Evolutionary conservation across 1,284 basidiomycete species (phyloP).

Genomic region (Cryptococcus depauperatus): DNA sequence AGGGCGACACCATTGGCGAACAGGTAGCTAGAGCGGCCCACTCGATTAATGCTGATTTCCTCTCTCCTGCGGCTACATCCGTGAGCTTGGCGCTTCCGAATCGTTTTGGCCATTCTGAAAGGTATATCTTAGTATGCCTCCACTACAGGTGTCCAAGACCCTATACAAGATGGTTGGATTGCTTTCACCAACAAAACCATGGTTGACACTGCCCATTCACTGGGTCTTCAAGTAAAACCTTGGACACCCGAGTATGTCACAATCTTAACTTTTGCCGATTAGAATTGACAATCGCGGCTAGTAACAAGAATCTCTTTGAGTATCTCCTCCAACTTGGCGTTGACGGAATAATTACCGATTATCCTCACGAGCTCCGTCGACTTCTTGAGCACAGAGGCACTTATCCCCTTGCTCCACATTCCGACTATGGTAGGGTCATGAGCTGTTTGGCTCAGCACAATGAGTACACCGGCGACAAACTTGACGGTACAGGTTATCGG

Average conservation of each 20-base stretch:
- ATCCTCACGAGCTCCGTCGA: conserved; percentile 21
- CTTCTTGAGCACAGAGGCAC: conserved; percentile 18
- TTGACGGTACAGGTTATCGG: conserved; percentile 12
- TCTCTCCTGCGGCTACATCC: conserved; percentile 56
- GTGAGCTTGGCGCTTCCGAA: conserved; percentile 2
- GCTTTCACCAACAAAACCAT: conserved; percentile 60
- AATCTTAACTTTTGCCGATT: background rate
- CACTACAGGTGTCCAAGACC: conserved; percentile 47
- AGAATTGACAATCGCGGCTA: conserved; percentile 41
- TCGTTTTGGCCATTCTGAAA: background rate
- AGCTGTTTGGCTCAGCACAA: conserved; percentile 25
- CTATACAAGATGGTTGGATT: conserved; percentile 51
- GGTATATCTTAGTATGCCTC: conserved; percentile 34
- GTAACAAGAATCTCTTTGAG: conserved; percentile 52
- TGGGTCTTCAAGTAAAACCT: conserved; percentile 58
- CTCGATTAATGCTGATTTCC: conserved; percentile 57
- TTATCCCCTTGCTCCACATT: conserved; percentile 20
- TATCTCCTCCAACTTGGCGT: conserved; percentile 55
- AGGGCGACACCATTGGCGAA: conserved; percentile 22
- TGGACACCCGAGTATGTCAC: conserved; percentile 55
- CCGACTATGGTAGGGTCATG: conserved; percentile 16
- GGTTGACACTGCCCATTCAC: conserved; percentile 57
- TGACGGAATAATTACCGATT: conserved; percentile 51
- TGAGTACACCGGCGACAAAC: conserved; percentile 13
- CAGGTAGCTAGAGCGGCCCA: conserved; percentile 53